Evolutionary conservation across 1,139 yeast species (phyloP), one percentile per base, ranked within the genome.

Genomic region (Yamadazyma triangularis): DNA sequence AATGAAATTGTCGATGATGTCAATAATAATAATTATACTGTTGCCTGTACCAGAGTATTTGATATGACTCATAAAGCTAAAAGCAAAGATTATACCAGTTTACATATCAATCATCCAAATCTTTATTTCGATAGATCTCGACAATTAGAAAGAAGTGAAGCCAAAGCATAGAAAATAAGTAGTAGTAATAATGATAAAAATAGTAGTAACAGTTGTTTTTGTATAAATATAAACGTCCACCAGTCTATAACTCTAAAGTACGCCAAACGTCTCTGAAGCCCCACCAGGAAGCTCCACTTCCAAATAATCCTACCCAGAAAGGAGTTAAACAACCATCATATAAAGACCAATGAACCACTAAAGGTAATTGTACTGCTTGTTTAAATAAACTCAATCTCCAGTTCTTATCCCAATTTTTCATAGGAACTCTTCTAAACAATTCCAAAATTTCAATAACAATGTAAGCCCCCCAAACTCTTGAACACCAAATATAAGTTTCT

Each of bases 31-130:
- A 84, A 82, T 41, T 88, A 75, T 54, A 88, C 93, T 20, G 70
- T 79, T 24, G 97, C 97, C 0, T 89, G 96, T 53, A 84, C 96
- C 1, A 72, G 85, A 47, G 96, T 87, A 3, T 86, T 86, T 56
- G 97, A 89, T 49, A 58, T 77, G 25, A 73, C 87, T n/a, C 88
- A 85, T 50, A 73, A 70, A 40, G 56, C 55, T 25, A 69, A 72
- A 41, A 51, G 62, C 25, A 67, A 70, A 34, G 47, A 50, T n/a
- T n/a, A n/a, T n/a, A 79, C 72, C 34, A 62, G 61, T 23, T 58
- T 62, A 41, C 78, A 77, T 35, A 85, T 91, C 35, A 73, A 74
- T 18, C 95, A 88, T 59, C 97, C 98, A 7, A 88, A 88, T 52
- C 70, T 82, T 41, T 91, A 88, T 56, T 91, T 83, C 53, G 93